A percentile compares a stretch with the other conserved stretches of the same genome.
phyloP scores from a whole-genome alignment of 306 rosid species.

The Quercus suber region DNA sequence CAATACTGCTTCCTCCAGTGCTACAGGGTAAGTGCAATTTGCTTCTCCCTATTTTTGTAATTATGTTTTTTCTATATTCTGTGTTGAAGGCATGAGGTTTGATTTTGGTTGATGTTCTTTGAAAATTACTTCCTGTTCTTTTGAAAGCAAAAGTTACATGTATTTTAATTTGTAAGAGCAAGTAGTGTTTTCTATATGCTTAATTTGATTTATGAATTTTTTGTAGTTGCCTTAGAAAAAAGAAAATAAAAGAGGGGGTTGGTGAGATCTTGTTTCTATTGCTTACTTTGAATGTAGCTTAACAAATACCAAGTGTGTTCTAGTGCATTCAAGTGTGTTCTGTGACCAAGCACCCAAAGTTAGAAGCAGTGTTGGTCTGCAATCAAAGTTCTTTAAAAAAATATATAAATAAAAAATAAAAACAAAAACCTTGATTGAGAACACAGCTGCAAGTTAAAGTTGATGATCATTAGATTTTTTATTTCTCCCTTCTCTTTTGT shows the following conservation, averaged over 20 bases:
- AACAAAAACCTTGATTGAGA: background rate
- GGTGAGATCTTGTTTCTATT: background rate
- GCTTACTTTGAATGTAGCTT: background rate
- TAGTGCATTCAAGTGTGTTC: background rate
- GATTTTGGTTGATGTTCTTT: background rate
- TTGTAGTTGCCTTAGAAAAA: background rate
- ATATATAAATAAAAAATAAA: background rate
- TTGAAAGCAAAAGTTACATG: background rate
- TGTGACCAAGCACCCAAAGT: background rate
- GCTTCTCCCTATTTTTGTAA: background rate
- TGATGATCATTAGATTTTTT: background rate
- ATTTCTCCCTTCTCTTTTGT: too few species aligned
- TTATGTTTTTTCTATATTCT: background rate
- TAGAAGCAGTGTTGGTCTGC: background rate
- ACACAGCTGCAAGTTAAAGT: background rate
- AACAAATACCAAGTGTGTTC: background rate
- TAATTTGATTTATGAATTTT: background rate
- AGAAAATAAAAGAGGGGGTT: background rate
- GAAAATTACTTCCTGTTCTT: background rate
- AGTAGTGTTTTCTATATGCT: background rate
- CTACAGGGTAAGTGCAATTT: constrained; percentile 51
- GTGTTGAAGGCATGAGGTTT: background rate
- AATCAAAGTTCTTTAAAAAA: background rate
- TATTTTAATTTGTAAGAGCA: too few species aligned
- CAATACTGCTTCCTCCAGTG: constrained; percentile 83